Conservation (phyloP, 2,329 filamentous ascomycete genomes). For the Ophiostoma ips region DNA sequence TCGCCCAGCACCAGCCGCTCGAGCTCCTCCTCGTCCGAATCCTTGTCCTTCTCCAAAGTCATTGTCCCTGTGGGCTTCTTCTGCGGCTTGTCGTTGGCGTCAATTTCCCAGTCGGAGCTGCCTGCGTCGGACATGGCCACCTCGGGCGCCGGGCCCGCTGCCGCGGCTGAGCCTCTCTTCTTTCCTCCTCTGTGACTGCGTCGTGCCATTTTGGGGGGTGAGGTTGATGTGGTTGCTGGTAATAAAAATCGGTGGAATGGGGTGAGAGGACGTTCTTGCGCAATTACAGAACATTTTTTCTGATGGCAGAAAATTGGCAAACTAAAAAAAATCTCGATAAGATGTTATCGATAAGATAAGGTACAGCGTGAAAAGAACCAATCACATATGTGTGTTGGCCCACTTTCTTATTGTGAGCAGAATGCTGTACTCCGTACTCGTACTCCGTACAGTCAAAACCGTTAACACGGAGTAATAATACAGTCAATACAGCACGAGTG, state of each 20-base stretch:
- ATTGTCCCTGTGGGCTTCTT: slow-evolving; percentile 9
- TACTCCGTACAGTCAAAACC: too few relatives aligned
- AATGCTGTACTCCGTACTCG: too few relatives aligned
- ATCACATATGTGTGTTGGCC: neutral
- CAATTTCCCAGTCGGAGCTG: slow-evolving; percentile 18
- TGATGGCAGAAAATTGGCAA: slow-evolving; percentile 3
- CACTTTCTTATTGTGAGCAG: neutral
- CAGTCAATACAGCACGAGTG: too few relatives aligned
- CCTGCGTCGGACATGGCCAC: slow-evolving; percentile 11
- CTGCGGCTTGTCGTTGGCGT: slow-evolving; percentile 10
- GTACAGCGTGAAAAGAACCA: neutral
- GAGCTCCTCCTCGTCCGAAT: slow-evolving; percentile 71
- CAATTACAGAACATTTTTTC: slow-evolving; percentile 1
- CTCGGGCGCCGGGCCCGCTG: neutral
- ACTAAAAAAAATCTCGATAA: slow-evolving; percentile 7
- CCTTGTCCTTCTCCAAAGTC: slow-evolving; percentile 43
- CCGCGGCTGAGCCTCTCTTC: neutral
- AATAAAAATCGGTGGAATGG: neutral
- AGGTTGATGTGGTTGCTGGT: neutral
- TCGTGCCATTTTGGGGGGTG: neutral
- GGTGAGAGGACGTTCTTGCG: neutral
- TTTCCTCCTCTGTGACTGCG: neutral
- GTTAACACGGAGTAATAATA: too few relatives aligned
- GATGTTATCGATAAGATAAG: slow-evolving; percentile 9
- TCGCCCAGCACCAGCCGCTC: slow-evolving; percentile 84